Conservation (phyloP, 306 rosid species). For the Sindora glabra region DNA sequence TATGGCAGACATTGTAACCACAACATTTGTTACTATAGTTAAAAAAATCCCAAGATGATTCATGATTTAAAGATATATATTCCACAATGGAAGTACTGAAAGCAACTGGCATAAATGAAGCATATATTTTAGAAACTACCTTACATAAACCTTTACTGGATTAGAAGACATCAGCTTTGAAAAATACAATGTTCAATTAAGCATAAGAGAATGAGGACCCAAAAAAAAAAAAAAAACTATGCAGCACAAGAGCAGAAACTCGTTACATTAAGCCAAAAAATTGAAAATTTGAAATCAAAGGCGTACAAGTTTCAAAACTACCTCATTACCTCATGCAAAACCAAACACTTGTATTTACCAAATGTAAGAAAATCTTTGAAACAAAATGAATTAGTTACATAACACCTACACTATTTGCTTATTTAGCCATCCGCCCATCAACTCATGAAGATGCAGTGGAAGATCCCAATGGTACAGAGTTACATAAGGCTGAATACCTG, state of each 20-base stretch:
- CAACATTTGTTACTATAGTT: background rate
- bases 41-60: background rate
- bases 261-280: no score
- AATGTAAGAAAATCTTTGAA: background rate
- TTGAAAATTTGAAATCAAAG: no score
- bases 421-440: constrained; percentile 83
- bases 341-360: background rate
- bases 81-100: no score
- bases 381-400: constrained; percentile 7
- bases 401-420: constrained; percentile 62
- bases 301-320: background rate
- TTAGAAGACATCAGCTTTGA: no score
- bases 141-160: no score
- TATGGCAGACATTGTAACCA: constrained; percentile 20
- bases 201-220: no score
- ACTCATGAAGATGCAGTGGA: constrained; percentile 83
- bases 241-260: no score
- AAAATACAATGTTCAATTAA: no score
- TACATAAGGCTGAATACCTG: constrained; percentile 82
- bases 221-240: no score
- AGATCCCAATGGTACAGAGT: constrained; percentile 98
- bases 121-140: no score
- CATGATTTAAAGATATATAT: no score
- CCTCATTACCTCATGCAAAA: background rate
- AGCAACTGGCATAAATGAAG: no score